phyloP scores from a whole-genome alignment of 192 early-diverging fungal genomes.

The Cladochytrium replicatum region DNA sequence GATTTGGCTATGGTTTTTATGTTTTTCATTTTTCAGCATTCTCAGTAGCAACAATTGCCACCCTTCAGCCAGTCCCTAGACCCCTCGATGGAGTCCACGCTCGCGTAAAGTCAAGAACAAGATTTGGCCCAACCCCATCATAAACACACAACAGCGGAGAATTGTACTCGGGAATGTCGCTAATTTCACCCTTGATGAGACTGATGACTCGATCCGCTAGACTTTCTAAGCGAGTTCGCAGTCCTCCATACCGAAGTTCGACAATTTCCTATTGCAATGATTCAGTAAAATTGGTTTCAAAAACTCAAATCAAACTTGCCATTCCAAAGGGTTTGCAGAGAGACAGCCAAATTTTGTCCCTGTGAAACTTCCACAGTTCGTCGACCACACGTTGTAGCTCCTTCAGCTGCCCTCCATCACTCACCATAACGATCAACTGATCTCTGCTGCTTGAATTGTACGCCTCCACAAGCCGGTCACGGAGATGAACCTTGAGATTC shows the following conservation, averaged over 20 bases:
- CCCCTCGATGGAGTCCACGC: constrained; percentile 19
- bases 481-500: constrained; percentile 58
- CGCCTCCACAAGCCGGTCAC: constrained; percentile 48
- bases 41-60: too few relatives aligned
- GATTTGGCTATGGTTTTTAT: too few relatives aligned
- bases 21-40: too few relatives aligned
- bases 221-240: constrained; percentile 19
- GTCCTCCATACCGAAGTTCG: constrained; percentile 70
- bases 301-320: too few relatives aligned
- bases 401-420: too few relatives aligned
- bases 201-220: constrained; percentile 17
- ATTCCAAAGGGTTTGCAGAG: constrained; percentile 80
- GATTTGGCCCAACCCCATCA: constrained; percentile 4
- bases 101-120: constrained; percentile 24
- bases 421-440: too few relatives aligned
- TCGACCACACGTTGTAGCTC: constrained; percentile 24
- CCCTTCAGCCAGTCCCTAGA: constrained; percentile 24
- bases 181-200: too few relatives aligned
- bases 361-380: constrained; percentile 70
- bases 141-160: constrained; percentile 18
- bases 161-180: constrained; percentile 17
- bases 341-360: constrained; percentile 57
- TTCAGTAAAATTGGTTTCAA: too few relatives aligned
- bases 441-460: constrained; percentile 48
- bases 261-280: too few relatives aligned